These are phyloP conservation scores for Dipteronia dyeriana DNA, from an alignment of 345 rosid genomes.

Conservation along the genomic window DNA sequence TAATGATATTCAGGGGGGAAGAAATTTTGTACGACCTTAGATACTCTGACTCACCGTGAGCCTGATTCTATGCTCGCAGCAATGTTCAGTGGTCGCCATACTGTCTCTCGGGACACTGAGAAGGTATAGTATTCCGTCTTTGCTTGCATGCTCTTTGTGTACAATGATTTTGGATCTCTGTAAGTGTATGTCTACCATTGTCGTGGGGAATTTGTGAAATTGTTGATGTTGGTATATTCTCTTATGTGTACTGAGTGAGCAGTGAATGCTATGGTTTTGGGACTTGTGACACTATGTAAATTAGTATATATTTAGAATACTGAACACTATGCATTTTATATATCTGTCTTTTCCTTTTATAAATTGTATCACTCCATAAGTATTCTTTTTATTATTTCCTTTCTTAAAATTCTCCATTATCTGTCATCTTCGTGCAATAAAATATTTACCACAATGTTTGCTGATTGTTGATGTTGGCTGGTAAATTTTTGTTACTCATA, in stretches of 20 bases:
- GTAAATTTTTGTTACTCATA: no score
- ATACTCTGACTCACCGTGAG: constrained; percentile 81
- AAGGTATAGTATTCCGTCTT: constrained; percentile 32
- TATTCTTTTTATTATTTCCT: neutral
- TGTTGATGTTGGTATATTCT: neutral
- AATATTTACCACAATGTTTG: neutral
- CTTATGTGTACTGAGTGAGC: neutral
- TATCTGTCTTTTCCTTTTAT: neutral
- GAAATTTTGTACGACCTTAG: constrained; percentile 76
- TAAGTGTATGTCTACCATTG: neutral
- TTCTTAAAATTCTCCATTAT: neutral
- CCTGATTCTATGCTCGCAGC: constrained; percentile 95
- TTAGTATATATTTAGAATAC: neutral
- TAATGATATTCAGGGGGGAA: constrained; percentile 60
- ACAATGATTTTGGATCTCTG: neutral
- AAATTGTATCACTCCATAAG: neutral
- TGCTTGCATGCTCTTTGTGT: neutral
- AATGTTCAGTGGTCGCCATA: constrained; percentile 89
- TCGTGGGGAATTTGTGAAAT: neutral
- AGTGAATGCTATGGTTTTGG: neutral
- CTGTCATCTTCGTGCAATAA: neutral
- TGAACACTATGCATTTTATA: neutral
- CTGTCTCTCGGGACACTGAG: constrained; percentile 53
- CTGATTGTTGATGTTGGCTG: neutral
- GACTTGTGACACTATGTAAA: neutral